phyloP scores from a whole-genome alignment of 2,329 filamentous ascomycete genomes.

The Colletotrichum salicis region DNA sequence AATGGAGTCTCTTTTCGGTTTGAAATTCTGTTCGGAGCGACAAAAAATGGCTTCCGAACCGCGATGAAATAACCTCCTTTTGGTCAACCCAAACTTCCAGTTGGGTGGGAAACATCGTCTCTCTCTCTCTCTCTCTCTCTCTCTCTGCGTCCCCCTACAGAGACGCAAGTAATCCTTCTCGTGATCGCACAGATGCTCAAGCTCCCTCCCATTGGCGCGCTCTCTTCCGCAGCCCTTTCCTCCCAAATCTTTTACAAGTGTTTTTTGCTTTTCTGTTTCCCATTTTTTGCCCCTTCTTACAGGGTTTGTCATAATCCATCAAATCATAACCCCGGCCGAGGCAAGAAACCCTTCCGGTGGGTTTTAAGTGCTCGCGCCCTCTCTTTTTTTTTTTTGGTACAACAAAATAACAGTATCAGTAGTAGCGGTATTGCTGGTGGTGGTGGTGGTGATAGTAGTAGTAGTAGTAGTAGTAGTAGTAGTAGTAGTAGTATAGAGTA shows the following conservation, averaged over 20 bases:
- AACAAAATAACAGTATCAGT: slow-evolving; percentile 22
- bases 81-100: not conserved
- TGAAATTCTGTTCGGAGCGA: not conserved
- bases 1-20: not conserved
- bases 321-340: slow-evolving; percentile 30
- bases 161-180: not conserved
- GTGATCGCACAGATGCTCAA: not conserved
- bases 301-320: slow-evolving; percentile 31
- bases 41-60: not conserved
- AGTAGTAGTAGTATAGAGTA: slow-evolving; percentile 10
- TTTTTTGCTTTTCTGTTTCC: not conserved
- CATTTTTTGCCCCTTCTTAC: not conserved
- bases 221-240: not conserved
- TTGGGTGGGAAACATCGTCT: not conserved
- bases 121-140: not conserved
- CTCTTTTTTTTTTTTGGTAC: slow-evolving; percentile 16
- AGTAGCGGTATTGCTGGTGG: slow-evolving; percentile 9
- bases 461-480: slow-evolving; percentile 7
- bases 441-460: not conserved
- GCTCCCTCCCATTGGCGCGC: not conserved
- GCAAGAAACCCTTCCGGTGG: slow-evolving; percentile 4
- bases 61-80: not conserved
- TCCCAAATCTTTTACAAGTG: not conserved
- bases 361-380: slow-evolving; percentile 4
- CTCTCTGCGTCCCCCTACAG: not conserved